Percentiles rank a stretch among this genome's conserved stretches.
phyloP scores from a whole-genome alignment of 495 filamentous ascomycete species.

The Amphirosellinia nigrospora region DNA sequence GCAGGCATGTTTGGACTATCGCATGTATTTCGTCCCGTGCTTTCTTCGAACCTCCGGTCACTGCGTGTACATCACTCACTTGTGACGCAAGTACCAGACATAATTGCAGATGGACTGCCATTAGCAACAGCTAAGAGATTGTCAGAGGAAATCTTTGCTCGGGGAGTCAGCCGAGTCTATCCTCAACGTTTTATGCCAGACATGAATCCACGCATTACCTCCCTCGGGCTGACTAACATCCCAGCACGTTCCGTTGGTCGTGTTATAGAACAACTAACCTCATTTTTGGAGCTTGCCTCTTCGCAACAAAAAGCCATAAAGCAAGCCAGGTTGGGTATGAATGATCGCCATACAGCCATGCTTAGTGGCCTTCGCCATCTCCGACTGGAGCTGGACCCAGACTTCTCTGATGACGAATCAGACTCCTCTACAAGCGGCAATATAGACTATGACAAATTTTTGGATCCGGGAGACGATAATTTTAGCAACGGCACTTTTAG shows the following conservation, averaged over 20 bases:
- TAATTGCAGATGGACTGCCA: conserved; percentile 34
- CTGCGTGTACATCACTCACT: conserved; percentile 56
- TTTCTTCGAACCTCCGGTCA: conserved; percentile 50
- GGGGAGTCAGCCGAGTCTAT: conserved; percentile 44
- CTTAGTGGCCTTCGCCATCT: conserved; percentile 50
- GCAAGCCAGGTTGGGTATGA: conserved; percentile 12
- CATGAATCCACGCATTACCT: conserved; percentile 52
- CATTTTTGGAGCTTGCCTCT: conserved; percentile 46
- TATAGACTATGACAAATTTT: conserved; percentile 36
- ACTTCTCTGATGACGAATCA: conserved; percentile 37
- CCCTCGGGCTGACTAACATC: conserved; percentile 47
- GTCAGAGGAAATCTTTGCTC: conserved; percentile 46
- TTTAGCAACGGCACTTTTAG: conserved; percentile 35
- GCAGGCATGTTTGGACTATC: conserved; percentile 44
- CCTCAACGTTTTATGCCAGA: conserved; percentile 50
- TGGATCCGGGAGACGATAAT: conserved; percentile 35
- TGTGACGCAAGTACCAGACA: conserved; percentile 48
- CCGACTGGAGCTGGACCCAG: conserved; percentile 49
- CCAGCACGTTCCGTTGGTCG: conserved; percentile 49
- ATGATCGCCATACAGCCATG: conserved; percentile 33
- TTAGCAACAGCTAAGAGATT: conserved; percentile 38
- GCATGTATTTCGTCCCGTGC: conserved; percentile 51
- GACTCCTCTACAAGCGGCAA: conserved; percentile 29
- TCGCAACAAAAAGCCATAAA: conserved; percentile 48
- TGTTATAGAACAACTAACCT: conserved; percentile 43